A percentile compares a stretch with the other conserved stretches of the same genome.
Evolutionary conservation across 163 green algal genomes (phyloP).

Genomic region (Picocystis sp.): DNA sequence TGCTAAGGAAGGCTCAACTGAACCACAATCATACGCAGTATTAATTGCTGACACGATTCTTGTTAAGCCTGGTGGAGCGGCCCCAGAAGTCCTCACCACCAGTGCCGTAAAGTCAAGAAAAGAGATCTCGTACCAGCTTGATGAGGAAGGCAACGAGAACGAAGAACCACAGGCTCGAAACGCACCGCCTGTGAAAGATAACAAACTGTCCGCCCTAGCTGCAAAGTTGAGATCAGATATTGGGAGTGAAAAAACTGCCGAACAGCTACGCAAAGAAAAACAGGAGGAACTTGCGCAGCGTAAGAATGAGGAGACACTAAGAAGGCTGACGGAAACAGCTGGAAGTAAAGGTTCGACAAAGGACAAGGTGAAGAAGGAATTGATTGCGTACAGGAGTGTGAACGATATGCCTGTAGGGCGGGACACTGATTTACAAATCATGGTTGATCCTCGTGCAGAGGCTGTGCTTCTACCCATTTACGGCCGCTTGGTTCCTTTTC

Average conservation of each 20-base stretch:
- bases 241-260: conserved; percentile 5
- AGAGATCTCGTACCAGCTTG: conserved; percentile 67
- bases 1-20: conserved; percentile 1
- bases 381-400: conserved; percentile 51
- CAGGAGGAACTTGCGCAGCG: conserved; percentile 63
- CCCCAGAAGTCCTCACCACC: conserved; percentile 51
- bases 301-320: conserved; percentile 72
- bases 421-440: conserved; percentile 17
- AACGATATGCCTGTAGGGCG: conserved; percentile 37
- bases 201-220: neutral
- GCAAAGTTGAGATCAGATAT: conserved; percentile 1
- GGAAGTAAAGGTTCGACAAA: conserved; percentile 3
- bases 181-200: conserved; percentile 10
- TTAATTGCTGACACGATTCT: conserved; percentile 71
- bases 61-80: conserved; percentile 26
- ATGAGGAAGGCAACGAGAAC: conserved; percentile 32
- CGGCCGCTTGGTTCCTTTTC: conserved; percentile 88
- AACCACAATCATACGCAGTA: conserved; percentile 38
- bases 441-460: conserved; percentile 66
- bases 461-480: conserved; percentile 89
- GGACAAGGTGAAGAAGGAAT: conserved; percentile 18
- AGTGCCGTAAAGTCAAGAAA: conserved; percentile 41
- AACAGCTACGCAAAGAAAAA: conserved; percentile 38
- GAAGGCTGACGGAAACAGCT: conserved; percentile 34
- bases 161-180: conserved; percentile 40